Conservation (phyloP, 495 filamentous ascomycete genomes). For the Extremus antarcticus region DNA sequence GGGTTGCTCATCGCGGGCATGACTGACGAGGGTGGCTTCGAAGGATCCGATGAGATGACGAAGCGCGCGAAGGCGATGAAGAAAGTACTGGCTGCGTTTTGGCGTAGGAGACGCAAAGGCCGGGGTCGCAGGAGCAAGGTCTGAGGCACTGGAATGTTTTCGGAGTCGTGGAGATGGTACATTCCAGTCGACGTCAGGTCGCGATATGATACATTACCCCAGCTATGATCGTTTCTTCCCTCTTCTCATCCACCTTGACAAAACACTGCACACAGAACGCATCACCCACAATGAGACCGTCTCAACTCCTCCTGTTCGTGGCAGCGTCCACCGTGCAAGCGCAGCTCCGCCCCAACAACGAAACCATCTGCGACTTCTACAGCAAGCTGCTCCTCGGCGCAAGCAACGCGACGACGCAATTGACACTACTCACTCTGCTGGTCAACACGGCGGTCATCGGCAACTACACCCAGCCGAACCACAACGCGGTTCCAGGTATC, state of each 20-base stretch:
- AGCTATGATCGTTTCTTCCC: not conserved
- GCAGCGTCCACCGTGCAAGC: too few species aligned
- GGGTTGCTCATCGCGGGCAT: too few species aligned
- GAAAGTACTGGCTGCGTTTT: too few species aligned
- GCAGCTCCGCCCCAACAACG: conserved; percentile 24
- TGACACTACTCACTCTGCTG: conserved; percentile 39
- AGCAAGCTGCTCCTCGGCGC: conserved; percentile 40
- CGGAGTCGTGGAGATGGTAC: not conserved
- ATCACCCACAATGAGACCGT: too few species aligned
- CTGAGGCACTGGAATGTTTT: not conserved
- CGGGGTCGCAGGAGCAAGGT: too few species aligned
- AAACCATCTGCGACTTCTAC: conserved; percentile 46
- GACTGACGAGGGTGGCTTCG: too few species aligned
- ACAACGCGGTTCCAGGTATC: conserved; percentile 42
- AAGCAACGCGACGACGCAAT: conserved; percentile 44
- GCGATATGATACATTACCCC: not conserved
- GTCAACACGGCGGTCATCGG: conserved; percentile 48
- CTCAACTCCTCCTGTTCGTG: too few species aligned
- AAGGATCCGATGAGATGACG: too few species aligned
- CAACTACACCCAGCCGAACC: conserved; percentile 41
- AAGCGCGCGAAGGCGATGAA: too few species aligned
- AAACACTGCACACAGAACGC: too few species aligned
- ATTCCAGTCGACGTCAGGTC: not conserved
- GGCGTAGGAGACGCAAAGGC: too few species aligned
- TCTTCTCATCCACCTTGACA: too few species aligned